Evolutionary conservation across 768 basidiomycete species (phyloP).

Genomic region (Trametes gibbosa): DNA sequence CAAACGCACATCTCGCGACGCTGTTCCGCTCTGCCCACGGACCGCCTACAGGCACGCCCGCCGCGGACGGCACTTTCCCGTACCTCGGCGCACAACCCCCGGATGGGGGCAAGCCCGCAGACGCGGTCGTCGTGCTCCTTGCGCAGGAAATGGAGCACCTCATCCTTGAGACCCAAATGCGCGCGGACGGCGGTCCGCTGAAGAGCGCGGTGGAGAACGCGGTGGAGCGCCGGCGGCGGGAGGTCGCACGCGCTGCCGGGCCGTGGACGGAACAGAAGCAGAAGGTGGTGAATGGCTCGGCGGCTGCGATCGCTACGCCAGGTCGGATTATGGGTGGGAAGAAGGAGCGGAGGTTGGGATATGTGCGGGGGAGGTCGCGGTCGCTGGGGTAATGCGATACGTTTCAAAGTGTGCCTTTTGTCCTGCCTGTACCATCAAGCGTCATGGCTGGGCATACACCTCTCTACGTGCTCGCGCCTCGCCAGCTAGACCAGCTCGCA

Average conservation of each 20-base stretch:
- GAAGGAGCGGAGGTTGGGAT: constrained; percentile 5
- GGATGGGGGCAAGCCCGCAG: constrained; percentile 26
- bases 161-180: constrained; percentile 61
- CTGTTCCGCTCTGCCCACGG: constrained; percentile 47
- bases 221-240: constrained; percentile 9
- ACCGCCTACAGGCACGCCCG: constrained; percentile 21
- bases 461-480: too few relatives aligned
- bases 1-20: neutral
- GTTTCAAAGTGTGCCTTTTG: too few relatives aligned
- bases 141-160: constrained; percentile 61
- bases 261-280: neutral
- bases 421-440: too few relatives aligned
- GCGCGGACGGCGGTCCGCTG: constrained; percentile 54
- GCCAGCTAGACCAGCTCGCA: too few relatives aligned
- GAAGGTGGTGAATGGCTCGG: neutral
- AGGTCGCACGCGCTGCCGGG: neutral
- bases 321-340: constrained; percentile 1
- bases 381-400: constrained; percentile 7
- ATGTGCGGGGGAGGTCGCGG: constrained; percentile 18
- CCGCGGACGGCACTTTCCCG: constrained; percentile 33
- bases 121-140: constrained; percentile 41
- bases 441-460: too few relatives aligned
- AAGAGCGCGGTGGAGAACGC: constrained; percentile 30
- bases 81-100: constrained; percentile 30
- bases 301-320: neutral